Percentiles rank a stretch among this genome's conserved stretches.
These are phyloP conservation scores for Geosmithia morbida DNA, from an alignment of 2,329 filamentous ascomycete species.

Conservation along the genomic window DNA sequence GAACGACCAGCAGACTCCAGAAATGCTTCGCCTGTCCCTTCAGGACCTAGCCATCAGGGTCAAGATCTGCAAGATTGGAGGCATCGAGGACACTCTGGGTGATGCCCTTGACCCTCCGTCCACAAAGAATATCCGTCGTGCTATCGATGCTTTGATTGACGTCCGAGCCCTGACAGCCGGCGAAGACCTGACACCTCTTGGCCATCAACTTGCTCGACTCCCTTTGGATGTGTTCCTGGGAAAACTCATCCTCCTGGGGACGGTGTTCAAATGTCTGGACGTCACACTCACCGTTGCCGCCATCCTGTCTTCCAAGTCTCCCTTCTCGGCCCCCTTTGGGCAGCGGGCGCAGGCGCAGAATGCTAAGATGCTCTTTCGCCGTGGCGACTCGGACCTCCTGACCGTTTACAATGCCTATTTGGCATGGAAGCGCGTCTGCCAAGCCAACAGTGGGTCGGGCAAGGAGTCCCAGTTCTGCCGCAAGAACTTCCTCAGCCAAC, in stretches of 20 bases:
- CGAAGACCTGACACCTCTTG: conserved; percentile 79
- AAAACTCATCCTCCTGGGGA: conserved; percentile 78
- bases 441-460: conserved; percentile 35
- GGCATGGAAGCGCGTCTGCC: conserved; percentile 74
- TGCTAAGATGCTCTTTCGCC: conserved; percentile 63
- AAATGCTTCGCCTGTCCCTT: conserved; percentile 85
- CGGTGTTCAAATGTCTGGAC: conserved; percentile 82
- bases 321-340: conserved; percentile 77
- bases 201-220: conserved; percentile 72
- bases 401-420: conserved; percentile 91
- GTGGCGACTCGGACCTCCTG: conserved; percentile 79
- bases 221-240: conserved; percentile 90
- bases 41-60: conserved; percentile 93
- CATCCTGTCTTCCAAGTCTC: conserved; percentile 87
- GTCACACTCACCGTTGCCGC: conserved; percentile 85
- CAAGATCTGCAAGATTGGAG: conserved; percentile 92
- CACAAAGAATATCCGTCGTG: conserved; percentile 80
- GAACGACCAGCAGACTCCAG: conserved; percentile 86
- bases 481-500: conserved; percentile 86
- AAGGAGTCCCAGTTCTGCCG: conserved; percentile 85
- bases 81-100: conserved; percentile 78
- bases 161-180: conserved; percentile 71
- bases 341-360: conserved; percentile 71
- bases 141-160: conserved; percentile 85
- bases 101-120: conserved; percentile 84